A percentile compares a stretch with the other conserved stretches of the same genome.
phyloP scores from a whole-genome alignment of 1,139 yeast species.

The Hanseniaspora gamundiae region DNA sequence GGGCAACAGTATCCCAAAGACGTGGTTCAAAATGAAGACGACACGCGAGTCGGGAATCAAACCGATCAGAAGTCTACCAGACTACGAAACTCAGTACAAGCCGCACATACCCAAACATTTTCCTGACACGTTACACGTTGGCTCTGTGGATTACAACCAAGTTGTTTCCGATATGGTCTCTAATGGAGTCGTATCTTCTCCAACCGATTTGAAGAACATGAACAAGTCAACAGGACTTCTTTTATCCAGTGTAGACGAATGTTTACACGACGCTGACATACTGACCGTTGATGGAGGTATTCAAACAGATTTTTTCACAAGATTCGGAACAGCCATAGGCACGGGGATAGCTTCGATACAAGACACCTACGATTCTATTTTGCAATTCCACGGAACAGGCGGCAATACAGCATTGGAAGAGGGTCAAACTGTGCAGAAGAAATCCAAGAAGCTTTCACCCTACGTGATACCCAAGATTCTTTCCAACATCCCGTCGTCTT shows the following conservation, averaged over 20 bases:
- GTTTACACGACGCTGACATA: not conserved
- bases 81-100: conserved; percentile 16
- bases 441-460: conserved; percentile 71
- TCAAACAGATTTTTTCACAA: not conserved
- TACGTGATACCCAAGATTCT: conserved; percentile 73
- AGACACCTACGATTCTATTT: conserved; percentile 1
- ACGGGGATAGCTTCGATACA: conserved; percentile 8
- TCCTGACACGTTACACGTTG: conserved; percentile 1
- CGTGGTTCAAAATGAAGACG: conserved; percentile 43
- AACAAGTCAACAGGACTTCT: conserved; percentile 4
- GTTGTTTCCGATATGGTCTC: not conserved
- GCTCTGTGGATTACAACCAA: not conserved
- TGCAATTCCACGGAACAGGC: not conserved
- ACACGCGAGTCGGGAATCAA: conserved; percentile 35
- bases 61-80: conserved; percentile 39
- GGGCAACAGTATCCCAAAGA: conserved; percentile 50
- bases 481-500: conserved; percentile 92
- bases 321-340: conserved; percentile 7
- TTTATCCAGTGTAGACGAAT: conserved; percentile 1
- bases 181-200: not conserved
- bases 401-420: not conserved
- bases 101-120: conserved; percentile 3
- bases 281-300: not conserved
- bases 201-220: not conserved
- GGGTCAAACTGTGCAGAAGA: conserved; percentile 8